Evolutionary conservation across 2,329 filamentous ascomycete species (phyloP).

Genomic region (Tolypocladium nubicola): DNA sequence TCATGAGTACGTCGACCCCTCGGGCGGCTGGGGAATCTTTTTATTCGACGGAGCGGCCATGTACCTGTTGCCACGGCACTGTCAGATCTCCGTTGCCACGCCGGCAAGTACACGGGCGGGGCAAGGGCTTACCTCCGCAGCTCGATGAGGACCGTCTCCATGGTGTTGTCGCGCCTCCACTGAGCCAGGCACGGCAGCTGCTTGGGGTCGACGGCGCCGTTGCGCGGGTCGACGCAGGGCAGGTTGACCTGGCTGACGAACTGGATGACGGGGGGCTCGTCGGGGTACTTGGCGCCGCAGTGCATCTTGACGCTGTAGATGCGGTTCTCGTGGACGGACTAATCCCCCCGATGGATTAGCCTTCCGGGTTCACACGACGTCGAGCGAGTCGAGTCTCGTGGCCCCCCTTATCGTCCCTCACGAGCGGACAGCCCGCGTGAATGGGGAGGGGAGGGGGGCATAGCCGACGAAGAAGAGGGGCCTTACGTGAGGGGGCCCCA

Average conservation of each 20-base stretch:
- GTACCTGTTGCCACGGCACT: constrained; percentile 43
- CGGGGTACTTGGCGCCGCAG: constrained; percentile 83
- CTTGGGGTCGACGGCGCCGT: constrained; percentile 73
- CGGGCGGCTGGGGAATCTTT: constrained; percentile 87
- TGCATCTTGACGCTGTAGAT: constrained; percentile 98
- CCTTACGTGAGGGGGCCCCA: constrained; percentile 88
- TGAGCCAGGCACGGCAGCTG: constrained; percentile 77
- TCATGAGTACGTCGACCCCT: constrained; percentile 52
- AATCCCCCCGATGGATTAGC: constrained; percentile 1
- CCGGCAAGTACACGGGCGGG: background rate
- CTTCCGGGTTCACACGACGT: background rate
- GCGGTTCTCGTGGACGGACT: constrained; percentile 96
- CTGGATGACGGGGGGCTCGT: constrained; percentile 77
- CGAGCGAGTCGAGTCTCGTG: background rate
- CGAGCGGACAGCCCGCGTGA: background rate
- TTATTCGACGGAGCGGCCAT: constrained; percentile 90
- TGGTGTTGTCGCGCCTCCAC: constrained; percentile 90
- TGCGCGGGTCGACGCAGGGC: constrained; percentile 77
- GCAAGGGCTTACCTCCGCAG: constrained; percentile 52
- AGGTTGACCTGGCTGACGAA: constrained; percentile 94
- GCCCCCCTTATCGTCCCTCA: background rate
- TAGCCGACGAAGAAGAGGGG: background rate
- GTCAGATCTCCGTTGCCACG: background rate
- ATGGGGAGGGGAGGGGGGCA: background rate
- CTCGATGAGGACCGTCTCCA: constrained; percentile 88